Conservation (phyloP, 352 stramenopile genomes). For the Phytophthora colocasiae region DNA sequence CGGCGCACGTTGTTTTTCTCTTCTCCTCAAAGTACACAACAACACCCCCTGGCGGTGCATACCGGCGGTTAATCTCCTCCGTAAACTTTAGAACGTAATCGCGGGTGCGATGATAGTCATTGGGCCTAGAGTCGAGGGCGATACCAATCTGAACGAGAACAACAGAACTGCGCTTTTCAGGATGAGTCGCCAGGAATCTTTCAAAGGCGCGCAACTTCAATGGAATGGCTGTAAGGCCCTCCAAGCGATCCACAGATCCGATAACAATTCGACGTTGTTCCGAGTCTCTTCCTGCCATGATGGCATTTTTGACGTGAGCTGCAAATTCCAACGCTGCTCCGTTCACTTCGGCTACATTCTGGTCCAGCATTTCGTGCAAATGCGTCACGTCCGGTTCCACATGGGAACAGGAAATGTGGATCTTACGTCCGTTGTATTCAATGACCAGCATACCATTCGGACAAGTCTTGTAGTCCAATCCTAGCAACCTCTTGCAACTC, state of each 20-base stretch:
- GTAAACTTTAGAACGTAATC: slow-evolving; percentile 93
- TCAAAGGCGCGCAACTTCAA: slow-evolving; percentile 98
- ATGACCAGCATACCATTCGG: slow-evolving; percentile 91
- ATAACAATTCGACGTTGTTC: slow-evolving; percentile 69
- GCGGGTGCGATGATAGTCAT: slow-evolving; percentile 95
- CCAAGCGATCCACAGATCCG: slow-evolving; percentile 94
- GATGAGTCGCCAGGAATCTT: slow-evolving; percentile 92
- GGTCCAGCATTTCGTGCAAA: slow-evolving; percentile 71
- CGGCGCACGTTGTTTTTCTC: slow-evolving; percentile 64
- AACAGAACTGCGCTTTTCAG: slow-evolving; percentile 69
- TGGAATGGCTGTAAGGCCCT: slow-evolving; percentile 96
- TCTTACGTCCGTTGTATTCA: slow-evolving; percentile 96
- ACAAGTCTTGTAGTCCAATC: slow-evolving; percentile 93
- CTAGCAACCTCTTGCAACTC: slow-evolving; percentile 93
- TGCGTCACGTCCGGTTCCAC: slow-evolving; percentile 93
- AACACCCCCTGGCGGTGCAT: slow-evolving; percentile 53
- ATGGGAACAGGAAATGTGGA: slow-evolving; percentile 97
- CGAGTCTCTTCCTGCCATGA: slow-evolving; percentile 29
- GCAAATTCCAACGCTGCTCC: slow-evolving; percentile 34
- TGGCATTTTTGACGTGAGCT: slow-evolving; percentile 51
- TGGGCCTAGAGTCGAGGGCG: slow-evolving; percentile 73
- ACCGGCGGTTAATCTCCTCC: slow-evolving; percentile 92
- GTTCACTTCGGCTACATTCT: slow-evolving; percentile 44
- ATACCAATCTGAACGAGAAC: slow-evolving; percentile 84
- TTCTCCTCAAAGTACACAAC: slow-evolving; percentile 85